These are phyloP conservation scores for Trichomonas gallinae DNA, from an alignment of 208 protist genomes.

Conservation along the genomic window DNA sequence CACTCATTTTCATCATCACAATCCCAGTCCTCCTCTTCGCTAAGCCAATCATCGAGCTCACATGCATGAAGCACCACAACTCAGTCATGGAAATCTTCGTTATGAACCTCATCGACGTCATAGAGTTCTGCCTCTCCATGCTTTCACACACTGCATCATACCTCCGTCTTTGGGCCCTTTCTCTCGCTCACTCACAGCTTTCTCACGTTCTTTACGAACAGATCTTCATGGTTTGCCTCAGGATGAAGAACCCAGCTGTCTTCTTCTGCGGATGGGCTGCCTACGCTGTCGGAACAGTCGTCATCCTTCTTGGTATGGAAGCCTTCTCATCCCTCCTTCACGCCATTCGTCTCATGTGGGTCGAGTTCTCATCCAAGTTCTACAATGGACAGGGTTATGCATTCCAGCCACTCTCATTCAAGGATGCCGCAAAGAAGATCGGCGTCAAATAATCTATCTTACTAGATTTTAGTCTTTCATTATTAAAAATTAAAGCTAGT, in stretches of 20 bases:
- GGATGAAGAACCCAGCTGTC: slow-evolving; percentile 36
- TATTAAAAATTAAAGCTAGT: not conserved
- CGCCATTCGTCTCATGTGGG: slow-evolving; percentile 77
- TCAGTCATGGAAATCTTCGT: slow-evolving; percentile 80
- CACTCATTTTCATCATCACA: slow-evolving; percentile 19
- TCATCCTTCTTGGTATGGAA: slow-evolving; percentile 92
- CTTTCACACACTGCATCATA: slow-evolving; percentile 99
- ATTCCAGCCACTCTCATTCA: not conserved
- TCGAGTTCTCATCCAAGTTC: slow-evolving; percentile 51
- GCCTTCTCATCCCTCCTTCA: slow-evolving; percentile 94
- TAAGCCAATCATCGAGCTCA: slow-evolving; percentile 22
- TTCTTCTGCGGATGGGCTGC: slow-evolving; percentile 70
- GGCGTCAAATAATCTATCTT: not conserved
- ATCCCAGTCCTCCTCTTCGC: slow-evolving; percentile 29
- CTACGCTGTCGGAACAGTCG: slow-evolving; percentile 80
- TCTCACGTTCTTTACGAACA: slow-evolving; percentile 32
- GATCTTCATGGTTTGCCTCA: not conserved
- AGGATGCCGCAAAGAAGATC: not conserved
- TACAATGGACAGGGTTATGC: not conserved
- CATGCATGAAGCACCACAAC: not conserved
- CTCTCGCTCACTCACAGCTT: slow-evolving; percentile 82
- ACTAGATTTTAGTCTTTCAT: too few relatives aligned
- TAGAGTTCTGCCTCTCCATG: slow-evolving; percentile 93
- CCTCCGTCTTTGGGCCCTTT: slow-evolving; percentile 98
- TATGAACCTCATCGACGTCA: slow-evolving; percentile 95